Evolutionary conservation across 2,329 filamentous ascomycete species (phyloP).

Genomic region (Aschersonia sp.): DNA sequence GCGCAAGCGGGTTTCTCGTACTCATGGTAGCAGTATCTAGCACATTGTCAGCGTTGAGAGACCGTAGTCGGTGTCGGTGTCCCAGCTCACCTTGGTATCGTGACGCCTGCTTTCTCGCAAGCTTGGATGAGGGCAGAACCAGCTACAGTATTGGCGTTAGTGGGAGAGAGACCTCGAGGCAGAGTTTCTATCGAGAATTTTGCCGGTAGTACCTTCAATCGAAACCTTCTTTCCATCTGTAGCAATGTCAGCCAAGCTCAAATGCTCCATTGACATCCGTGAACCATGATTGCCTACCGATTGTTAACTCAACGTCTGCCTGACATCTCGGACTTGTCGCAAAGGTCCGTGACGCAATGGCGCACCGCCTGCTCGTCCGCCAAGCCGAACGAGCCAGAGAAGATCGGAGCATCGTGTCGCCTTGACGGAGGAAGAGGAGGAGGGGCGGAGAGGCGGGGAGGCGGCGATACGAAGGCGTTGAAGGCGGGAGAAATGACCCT

Average conservation of each 20-base stretch:
- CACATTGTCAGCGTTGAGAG: background rate
- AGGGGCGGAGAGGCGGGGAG: slow-evolving; percentile 12
- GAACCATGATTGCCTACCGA: slow-evolving; percentile 42
- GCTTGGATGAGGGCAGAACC: slow-evolving; percentile 96
- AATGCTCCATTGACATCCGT: background rate
- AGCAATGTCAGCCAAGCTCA: slow-evolving; percentile 15
- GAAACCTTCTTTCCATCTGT: slow-evolving; percentile 95
- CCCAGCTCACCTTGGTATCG: slow-evolving; percentile 57
- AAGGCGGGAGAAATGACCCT: slow-evolving; percentile 16
- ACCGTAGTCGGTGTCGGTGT: background rate
- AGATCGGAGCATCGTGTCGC: slow-evolving; percentile 55
- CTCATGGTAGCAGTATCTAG: slow-evolving; percentile 97
- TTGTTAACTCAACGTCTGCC: slow-evolving; percentile 92
- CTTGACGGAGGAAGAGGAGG: slow-evolving; percentile 31
- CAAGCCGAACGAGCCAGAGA: slow-evolving; percentile 54
- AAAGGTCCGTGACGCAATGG: slow-evolving; percentile 61
- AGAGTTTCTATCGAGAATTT: background rate
- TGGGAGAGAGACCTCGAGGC: slow-evolving; percentile 11
- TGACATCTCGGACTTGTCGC: slow-evolving; percentile 62
- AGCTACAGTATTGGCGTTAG: slow-evolving; percentile 35
- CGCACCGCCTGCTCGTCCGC: slow-evolving; percentile 45
- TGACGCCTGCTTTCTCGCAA: slow-evolving; percentile 91
- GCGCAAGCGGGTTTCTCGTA: slow-evolving; percentile 28
- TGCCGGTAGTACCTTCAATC: slow-evolving; percentile 64
- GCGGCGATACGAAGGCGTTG: slow-evolving; percentile 19